Percentiles rank a stretch among this genome's conserved stretches.
These are phyloP conservation scores for Prunus yedoensis DNA, from an alignment of 331 rosid species.

Conservation along the genomic window DNA sequence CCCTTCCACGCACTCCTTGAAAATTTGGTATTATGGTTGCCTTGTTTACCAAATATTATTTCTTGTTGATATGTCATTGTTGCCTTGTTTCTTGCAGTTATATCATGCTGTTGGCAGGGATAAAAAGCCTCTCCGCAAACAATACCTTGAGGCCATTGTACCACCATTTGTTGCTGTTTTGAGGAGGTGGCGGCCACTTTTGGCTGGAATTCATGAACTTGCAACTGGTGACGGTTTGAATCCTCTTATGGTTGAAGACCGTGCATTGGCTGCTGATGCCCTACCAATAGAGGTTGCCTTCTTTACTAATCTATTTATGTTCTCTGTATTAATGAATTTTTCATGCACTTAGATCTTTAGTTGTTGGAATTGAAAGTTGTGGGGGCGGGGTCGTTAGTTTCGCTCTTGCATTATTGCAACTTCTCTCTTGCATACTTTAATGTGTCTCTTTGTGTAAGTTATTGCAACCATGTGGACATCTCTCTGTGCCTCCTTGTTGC, in stretches of 20 bases:
- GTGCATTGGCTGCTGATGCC: constrained; percentile 68
- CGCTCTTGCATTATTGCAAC: background rate
- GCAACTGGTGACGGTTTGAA: constrained; percentile 85
- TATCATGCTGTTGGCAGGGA: constrained; percentile 84
- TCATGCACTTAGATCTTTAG: background rate
- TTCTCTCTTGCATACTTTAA: background rate
- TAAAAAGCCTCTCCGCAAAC: constrained; percentile 75
- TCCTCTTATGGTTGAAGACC: constrained; percentile 77
- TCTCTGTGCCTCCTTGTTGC: background rate
- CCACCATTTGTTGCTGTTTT: constrained; percentile 91
- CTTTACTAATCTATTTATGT: background rate
- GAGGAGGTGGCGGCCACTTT: constrained; percentile 95
- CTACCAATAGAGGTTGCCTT: constrained; percentile 73
- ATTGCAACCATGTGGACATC: background rate
- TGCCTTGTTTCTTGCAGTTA: constrained; percentile 55
- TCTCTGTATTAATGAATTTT: background rate
- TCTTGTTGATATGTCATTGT: constrained; percentile 24
- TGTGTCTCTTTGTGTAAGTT: background rate
- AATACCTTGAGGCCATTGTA: constrained; percentile 80
- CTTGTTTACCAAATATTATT: constrained; percentile 17
- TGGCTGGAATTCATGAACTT: constrained; percentile 97
- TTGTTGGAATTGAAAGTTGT: background rate
- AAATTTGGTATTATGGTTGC: background rate
- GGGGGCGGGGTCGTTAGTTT: background rate
- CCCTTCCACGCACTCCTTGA: constrained; percentile 7